Conservation (phyloP, 2,329 filamentous ascomycete species). For the Botrytis deweyae region DNA sequence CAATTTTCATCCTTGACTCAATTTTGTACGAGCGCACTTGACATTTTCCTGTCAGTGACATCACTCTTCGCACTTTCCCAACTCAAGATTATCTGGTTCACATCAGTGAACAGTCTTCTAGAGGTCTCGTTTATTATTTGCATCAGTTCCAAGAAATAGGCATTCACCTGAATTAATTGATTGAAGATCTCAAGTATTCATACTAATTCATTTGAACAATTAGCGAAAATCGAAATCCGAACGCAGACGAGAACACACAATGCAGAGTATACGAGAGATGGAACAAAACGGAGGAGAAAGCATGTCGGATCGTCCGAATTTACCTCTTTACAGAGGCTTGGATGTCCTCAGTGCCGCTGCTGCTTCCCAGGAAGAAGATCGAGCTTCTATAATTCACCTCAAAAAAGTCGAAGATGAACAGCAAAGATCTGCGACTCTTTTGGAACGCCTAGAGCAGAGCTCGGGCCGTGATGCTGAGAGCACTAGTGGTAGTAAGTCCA, state of each 20-base stretch:
- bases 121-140: neutral
- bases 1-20: neutral
- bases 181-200: neutral
- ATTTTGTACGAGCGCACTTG: neutral
- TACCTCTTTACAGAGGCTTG: neutral
- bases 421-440: neutral
- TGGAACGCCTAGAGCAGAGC: neutral
- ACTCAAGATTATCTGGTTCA: neutral
- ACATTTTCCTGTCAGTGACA: neutral
- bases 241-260: neutral
- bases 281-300: neutral
- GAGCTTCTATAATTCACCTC: neutral
- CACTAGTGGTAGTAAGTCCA: neutral
- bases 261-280: neutral
- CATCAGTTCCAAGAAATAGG: neutral
- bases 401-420: neutral
- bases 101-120: neutral
- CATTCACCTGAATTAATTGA: neutral
- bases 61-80: neutral
- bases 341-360: neutral
- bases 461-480: rapidly evolving
- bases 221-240: neutral
- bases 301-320: neutral
- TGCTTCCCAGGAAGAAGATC: neutral
- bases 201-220: neutral